Evolutionary conservation across 1,284 basidiomycete species (phyloP).

Genomic region (Malassezia caprae): DNA sequence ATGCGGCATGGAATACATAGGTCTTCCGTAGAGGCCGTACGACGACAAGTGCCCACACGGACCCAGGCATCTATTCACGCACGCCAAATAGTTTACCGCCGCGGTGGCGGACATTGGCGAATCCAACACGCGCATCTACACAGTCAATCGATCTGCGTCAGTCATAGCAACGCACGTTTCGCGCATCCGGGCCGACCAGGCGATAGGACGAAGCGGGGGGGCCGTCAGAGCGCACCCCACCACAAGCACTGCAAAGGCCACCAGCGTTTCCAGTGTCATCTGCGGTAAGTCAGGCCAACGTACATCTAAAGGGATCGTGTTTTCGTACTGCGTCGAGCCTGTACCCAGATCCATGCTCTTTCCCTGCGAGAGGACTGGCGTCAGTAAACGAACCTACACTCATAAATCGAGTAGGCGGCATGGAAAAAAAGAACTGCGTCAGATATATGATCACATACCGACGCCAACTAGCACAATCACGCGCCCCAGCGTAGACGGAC

Average conservation of each 20-base stretch:
- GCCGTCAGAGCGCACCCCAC: slow-evolving; percentile 13
- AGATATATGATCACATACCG: neutral
- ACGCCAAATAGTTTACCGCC: slow-evolving; percentile 12
- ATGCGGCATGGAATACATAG: neutral
- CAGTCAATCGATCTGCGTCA: slow-evolving; percentile 11
- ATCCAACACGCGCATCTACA: slow-evolving; percentile 13
- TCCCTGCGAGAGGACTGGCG: slow-evolving; percentile 14
- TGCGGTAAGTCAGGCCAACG: slow-evolving; percentile 4
- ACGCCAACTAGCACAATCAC: neutral
- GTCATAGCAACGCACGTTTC: slow-evolving; percentile 10
- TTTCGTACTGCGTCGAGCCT: slow-evolving; percentile 10
- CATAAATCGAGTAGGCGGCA: slow-evolving; percentile 19
- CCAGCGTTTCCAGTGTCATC: slow-evolving; percentile 9
- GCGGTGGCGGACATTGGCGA: slow-evolving; percentile 18
- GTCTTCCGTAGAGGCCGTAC: neutral
- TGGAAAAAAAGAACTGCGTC: slow-evolving; percentile 17
- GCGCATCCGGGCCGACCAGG: slow-evolving; percentile 16
- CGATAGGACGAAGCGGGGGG: slow-evolving; percentile 9
- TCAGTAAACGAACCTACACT: slow-evolving; percentile 8
- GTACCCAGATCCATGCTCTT: slow-evolving; percentile 16
- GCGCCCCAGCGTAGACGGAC: slow-evolving; percentile 4
- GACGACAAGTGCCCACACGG: neutral
- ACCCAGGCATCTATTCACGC: neutral
- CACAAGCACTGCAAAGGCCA: slow-evolving; percentile 17
- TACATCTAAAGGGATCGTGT: slow-evolving; percentile 14